Percentiles rank a stretch among this genome's conserved stretches.
These are phyloP conservation scores for Lotus japonicus DNA, from an alignment of 306 rosid genomes.

Conservation along the genomic window DNA sequence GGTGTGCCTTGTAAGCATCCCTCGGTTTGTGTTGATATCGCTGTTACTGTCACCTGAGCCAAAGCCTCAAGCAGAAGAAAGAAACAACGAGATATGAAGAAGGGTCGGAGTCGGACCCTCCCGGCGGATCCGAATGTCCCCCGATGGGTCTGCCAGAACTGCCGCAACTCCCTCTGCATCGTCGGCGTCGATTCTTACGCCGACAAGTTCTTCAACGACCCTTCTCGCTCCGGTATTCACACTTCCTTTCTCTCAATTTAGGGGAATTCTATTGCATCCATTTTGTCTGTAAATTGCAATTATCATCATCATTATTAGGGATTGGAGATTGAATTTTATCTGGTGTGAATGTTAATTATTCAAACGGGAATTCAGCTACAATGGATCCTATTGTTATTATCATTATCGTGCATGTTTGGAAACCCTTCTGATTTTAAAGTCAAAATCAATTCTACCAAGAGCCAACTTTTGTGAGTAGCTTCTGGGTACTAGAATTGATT, in stretches of 20 bases:
- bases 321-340: neutral
- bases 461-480: no score
- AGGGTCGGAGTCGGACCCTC: conserved; percentile 49
- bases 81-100: conserved; percentile 3
- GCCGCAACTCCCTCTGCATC: conserved; percentile 71
- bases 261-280: neutral
- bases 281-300: neutral
- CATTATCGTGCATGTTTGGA: no score
- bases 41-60: no score
- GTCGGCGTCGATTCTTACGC: conserved; percentile 87
- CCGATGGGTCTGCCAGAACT: conserved; percentile 88
- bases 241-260: neutral
- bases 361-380: neutral
- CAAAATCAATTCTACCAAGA: no score
- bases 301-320: neutral
- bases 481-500: no score
- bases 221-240: conserved; percentile 70
- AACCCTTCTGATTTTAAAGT: no score
- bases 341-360: neutral
- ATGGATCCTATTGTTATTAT: neutral
- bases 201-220: conserved; percentile 69
- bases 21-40: no score
- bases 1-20: no score
- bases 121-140: conserved; percentile 79
- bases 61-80: no score